A percentile compares a stretch with the other conserved stretches of the same genome.
phyloP scores from a whole-genome alignment of 2,329 filamentous ascomycete species.

The Beauveria bassiana region DNA sequence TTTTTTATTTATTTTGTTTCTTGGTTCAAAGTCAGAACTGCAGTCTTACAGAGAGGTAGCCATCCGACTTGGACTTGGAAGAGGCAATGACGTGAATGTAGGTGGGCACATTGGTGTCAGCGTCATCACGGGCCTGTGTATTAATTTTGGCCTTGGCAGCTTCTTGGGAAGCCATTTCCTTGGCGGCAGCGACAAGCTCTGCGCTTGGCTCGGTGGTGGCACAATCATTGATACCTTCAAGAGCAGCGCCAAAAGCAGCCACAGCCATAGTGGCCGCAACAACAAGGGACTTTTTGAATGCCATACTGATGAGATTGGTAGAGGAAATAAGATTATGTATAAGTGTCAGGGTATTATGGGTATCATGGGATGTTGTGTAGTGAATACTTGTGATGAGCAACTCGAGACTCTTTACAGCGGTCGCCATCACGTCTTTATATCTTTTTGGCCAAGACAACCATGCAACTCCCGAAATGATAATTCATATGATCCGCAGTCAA shows the following conservation, averaged over 20 bases:
- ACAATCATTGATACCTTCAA: background rate
- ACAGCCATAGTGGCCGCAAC: constrained; percentile 1
- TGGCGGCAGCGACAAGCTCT: background rate
- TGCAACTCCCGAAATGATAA: background rate
- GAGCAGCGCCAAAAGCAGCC: background rate
- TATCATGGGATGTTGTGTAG: background rate
- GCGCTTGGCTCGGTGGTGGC: background rate
- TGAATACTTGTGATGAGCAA: background rate
- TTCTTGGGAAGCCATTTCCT: background rate
- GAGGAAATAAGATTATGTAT: background rate
- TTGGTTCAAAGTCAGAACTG: too few species aligned
- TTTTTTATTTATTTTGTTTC: too few species aligned
- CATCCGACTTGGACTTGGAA: background rate
- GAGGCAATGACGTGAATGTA: constrained; percentile 6
- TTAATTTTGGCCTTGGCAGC: background rate
- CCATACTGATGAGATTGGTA: background rate
- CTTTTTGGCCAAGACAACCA: background rate
- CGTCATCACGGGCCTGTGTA: background rate
- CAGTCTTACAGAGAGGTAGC: constrained; percentile 6
- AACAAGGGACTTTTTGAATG: background rate
- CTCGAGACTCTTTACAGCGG: background rate
- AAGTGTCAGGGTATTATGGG: background rate
- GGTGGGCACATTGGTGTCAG: background rate
- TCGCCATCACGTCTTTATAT: background rate
- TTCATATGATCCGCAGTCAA: too few species aligned